Percentiles rank a stretch among this genome's conserved stretches.
Evolutionary conservation across 164 flowering plant species (phyloP).

Genomic region (Chimonanthus praecox): DNA sequence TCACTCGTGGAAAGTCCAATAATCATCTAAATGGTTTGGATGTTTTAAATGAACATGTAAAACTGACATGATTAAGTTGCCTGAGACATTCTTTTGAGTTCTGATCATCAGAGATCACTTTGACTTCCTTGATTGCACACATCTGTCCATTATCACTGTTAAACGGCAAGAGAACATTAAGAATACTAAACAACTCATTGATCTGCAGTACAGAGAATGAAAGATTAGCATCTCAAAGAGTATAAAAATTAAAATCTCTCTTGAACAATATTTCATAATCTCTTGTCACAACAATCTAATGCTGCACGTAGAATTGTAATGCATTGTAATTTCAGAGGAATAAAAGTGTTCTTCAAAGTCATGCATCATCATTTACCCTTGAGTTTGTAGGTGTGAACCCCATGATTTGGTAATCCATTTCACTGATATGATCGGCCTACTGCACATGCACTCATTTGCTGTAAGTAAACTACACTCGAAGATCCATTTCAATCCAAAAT

Average conservation of each 20-base stretch:
- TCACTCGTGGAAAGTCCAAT: neutral
- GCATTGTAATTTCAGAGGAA: neutral
- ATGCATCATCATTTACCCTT: neutral
- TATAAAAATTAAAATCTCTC: neutral
- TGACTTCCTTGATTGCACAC: constrained; percentile 96
- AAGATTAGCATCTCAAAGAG: neutral
- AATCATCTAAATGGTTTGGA: neutral
- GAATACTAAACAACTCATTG: neutral
- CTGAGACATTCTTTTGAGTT: constrained; percentile 74
- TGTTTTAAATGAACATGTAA: neutral
- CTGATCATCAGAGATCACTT: constrained; percentile 67
- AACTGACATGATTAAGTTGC: constrained; percentile 82
- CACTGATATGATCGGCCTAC: neutral
- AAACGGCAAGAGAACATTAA: constrained; percentile 6
- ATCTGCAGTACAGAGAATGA: neutral
- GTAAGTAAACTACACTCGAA: neutral
- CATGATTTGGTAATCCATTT: neutral
- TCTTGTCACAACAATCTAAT: neutral
- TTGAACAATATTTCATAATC: neutral
- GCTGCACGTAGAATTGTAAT: neutral
- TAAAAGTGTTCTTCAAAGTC: neutral
- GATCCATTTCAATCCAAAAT: neutral
- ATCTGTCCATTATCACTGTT: constrained; percentile 80
- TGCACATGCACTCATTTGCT: neutral
- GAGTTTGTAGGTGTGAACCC: neutral